Evolutionary conservation across 192 early-diverging fungal genomes (phyloP).

Genomic region (Gonapodya prolifera): DNA sequence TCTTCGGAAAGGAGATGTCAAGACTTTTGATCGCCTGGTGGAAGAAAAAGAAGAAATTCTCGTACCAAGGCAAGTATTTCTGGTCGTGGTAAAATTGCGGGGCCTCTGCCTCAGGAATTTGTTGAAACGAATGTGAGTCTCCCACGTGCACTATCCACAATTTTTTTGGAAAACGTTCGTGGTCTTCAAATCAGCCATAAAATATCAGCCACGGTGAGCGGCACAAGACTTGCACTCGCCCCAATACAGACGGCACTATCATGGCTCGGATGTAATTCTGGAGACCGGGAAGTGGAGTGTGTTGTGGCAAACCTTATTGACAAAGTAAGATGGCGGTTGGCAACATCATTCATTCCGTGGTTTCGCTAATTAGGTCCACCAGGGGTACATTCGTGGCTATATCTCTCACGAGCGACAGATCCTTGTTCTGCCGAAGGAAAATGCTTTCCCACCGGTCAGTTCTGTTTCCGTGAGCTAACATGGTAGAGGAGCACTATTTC

Average conservation of each 20-base stretch:
- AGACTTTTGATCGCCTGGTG: conserved; percentile 57
- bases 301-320: conserved; percentile 81
- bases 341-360: not conserved
- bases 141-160: not conserved
- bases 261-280: conserved; percentile 34
- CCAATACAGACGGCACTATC: conserved; percentile 52
- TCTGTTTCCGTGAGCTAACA: too few species aligned
- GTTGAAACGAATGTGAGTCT: conserved; percentile 63
- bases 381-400: conserved; percentile 80
- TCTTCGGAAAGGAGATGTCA: conserved; percentile 57
- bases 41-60: conserved; percentile 38
- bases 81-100: conserved; percentile 68
- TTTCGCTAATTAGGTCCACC: conserved; percentile 3
- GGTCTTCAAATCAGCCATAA: conserved; percentile 15
- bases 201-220: conserved; percentile 30
- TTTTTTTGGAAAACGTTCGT: conserved; percentile 3
- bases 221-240: conserved; percentile 43
- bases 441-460: conserved; percentile 59
- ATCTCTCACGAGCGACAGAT: conserved; percentile 63
- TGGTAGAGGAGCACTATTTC: too few species aligned
- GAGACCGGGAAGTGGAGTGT: conserved; percentile 67
- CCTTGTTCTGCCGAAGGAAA: conserved; percentile 58
- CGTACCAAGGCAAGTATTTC: conserved; percentile 55
- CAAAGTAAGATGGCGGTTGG: conserved; percentile 32
- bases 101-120: conserved; percentile 59